Percentiles rank a stretch among this genome's conserved stretches.
phyloP scores from a whole-genome alignment of 2,329 filamentous ascomycete genomes.

The Escovopsis weberi region DNA sequence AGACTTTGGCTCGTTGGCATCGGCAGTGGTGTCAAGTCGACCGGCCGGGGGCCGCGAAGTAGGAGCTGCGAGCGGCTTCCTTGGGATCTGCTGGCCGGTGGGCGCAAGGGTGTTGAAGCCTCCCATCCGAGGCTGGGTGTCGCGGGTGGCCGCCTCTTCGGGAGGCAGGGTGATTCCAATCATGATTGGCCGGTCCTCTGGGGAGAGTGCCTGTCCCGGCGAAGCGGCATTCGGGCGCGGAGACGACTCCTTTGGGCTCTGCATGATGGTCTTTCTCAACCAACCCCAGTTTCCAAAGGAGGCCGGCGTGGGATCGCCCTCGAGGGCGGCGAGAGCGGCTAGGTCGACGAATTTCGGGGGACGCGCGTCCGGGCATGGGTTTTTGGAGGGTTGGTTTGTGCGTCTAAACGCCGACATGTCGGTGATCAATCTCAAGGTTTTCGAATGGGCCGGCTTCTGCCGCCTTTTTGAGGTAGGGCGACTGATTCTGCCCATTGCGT shows the following conservation, averaged over 20 bases:
- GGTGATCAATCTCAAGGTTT: conserved; percentile 51
- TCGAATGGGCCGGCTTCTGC: conserved; percentile 45
- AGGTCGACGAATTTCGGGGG: conserved; percentile 39
- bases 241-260: conserved; percentile 14
- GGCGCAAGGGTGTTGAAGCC: conserved; percentile 19
- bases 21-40: conserved; percentile 8
- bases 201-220: conserved; percentile 40
- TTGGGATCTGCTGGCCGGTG: neutral
- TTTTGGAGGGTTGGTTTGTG: conserved; percentile 22
- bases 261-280: conserved; percentile 29
- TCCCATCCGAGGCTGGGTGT: conserved; percentile 36
- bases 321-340: conserved; percentile 44
- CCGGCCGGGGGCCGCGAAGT: neutral
- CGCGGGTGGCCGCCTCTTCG: conserved; percentile 12
- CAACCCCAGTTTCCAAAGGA: conserved; percentile 44
- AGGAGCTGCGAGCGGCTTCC: neutral
- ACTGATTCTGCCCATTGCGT: conserved; percentile 26
- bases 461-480: conserved; percentile 44
- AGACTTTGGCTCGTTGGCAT: conserved; percentile 25
- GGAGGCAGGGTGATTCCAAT: conserved; percentile 56
- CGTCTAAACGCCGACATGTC: conserved; percentile 44
- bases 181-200: conserved; percentile 54
- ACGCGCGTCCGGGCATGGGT: conserved; percentile 16
- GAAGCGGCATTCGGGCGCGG: conserved; percentile 14
- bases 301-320: conserved; percentile 38